Evolutionary conservation across 257 asterid genomes (phyloP).

Genomic region (Nicotiana sylvestris): DNA sequence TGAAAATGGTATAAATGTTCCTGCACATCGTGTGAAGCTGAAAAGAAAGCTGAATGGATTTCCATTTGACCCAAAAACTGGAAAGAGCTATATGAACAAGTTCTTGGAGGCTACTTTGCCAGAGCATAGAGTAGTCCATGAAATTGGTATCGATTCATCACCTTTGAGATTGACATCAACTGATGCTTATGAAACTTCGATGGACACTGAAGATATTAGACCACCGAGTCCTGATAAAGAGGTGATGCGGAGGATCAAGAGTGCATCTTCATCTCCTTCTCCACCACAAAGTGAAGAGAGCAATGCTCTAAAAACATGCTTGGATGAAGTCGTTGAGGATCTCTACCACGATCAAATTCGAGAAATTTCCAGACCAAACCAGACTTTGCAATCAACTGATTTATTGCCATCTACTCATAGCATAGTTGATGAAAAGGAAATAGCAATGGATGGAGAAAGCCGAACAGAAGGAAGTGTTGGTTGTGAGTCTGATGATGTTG

Average conservation of each 20-base stretch:
- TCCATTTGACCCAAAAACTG: constrained; percentile 61
- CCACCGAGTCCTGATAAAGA: constrained; percentile 42
- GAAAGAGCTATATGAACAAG: constrained; percentile 85
- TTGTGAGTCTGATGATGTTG: constrained; percentile 57
- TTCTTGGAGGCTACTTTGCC: constrained; percentile 59
- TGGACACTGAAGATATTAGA: constrained; percentile 36
- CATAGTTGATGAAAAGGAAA: constrained; percentile 39
- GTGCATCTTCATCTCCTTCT: constrained; percentile 33
- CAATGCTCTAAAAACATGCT: constrained; percentile 21
- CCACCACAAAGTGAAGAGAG: constrained; percentile 27
- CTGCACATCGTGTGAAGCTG: constrained; percentile 58
- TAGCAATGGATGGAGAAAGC: constrained; percentile 42
- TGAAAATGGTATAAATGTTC: constrained; percentile 50
- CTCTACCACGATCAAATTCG: constrained; percentile 21
- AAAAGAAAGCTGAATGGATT: constrained; percentile 81
- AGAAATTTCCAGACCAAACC: constrained; percentile 31
- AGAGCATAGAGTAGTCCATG: constrained; percentile 58
- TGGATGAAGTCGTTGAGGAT: constrained; percentile 32
- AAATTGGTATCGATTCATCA: constrained; percentile 34
- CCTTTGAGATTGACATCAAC: constrained; percentile 32
- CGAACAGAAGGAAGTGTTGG: constrained; percentile 35
- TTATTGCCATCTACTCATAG: constrained; percentile 28
- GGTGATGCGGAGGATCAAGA: constrained; percentile 31
- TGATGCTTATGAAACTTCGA: constrained; percentile 34
- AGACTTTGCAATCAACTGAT: constrained; percentile 29